A percentile compares a stretch with the other conserved stretches of the same genome.
Evolutionary conservation across 2,329 filamentous ascomycete species (phyloP).

Genomic region (Immersiporthe knoxdaviesiana): DNA sequence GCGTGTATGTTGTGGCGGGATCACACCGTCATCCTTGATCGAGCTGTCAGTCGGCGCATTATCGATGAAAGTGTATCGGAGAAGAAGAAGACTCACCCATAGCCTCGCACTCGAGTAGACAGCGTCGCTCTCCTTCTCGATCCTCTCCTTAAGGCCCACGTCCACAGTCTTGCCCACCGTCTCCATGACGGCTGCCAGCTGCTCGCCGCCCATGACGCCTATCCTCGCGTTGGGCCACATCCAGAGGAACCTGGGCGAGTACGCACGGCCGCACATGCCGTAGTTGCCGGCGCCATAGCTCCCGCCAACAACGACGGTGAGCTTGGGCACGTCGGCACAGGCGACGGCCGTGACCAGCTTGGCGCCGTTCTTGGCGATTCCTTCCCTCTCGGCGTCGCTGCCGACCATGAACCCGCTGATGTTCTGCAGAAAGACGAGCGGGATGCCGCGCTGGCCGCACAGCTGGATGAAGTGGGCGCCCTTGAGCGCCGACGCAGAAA

Average conservation of each 20-base stretch:
- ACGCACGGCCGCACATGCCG: constrained; percentile 96
- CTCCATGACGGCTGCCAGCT: constrained; percentile 91
- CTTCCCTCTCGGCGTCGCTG: constrained; percentile 85
- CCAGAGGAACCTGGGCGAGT: constrained; percentile 88
- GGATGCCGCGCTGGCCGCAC: constrained; percentile 86
- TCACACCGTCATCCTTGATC: constrained; percentile 72
- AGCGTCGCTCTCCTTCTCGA: constrained; percentile 88
- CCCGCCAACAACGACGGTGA: constrained; percentile 93
- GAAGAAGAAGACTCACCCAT: constrained; percentile 64
- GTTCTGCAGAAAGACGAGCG: constrained; percentile 92
- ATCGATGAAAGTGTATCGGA: not conserved
- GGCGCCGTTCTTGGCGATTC: constrained; percentile 96
- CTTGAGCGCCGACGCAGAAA: constrained; percentile 85
- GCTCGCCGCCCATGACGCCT: constrained; percentile 94
- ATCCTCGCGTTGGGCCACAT: constrained; percentile 98
- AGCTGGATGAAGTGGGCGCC: constrained; percentile 97
- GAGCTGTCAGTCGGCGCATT: constrained; percentile 13
- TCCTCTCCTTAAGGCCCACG: constrained; percentile 77
- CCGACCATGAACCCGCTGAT: constrained; percentile 99
- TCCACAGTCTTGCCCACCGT: constrained; percentile 85
- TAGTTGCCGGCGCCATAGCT: constrained; percentile 96
- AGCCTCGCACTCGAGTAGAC: constrained; percentile 85
- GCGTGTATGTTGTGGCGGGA: constrained; percentile 76
- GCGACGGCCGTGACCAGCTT: constrained; percentile 96
- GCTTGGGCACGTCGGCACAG: constrained; percentile 92